Evolutionary conservation across 2,329 filamentous ascomycete species (phyloP).

Genomic region (Fusarium dimerum): DNA sequence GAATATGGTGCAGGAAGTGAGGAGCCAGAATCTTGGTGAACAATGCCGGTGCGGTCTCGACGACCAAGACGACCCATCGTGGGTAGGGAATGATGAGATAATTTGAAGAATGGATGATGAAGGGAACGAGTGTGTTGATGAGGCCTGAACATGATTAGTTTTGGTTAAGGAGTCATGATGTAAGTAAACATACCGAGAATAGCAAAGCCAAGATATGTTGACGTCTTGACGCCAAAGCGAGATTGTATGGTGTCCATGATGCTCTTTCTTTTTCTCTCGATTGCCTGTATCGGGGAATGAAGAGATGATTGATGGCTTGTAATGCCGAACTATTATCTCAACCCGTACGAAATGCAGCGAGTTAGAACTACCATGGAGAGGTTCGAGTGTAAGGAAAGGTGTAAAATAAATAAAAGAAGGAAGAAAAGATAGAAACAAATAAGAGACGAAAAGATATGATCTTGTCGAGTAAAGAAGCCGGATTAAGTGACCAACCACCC

Average conservation of each 20-base stretch:
- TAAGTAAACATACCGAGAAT: slow-evolving; percentile 22
- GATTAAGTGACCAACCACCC: too few relatives aligned
- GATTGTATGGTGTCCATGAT: slow-evolving; percentile 4
- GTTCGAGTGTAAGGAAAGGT: too few relatives aligned
- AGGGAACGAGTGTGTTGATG: slow-evolving; percentile 32
- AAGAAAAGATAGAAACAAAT: too few relatives aligned
- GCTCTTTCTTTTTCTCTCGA: too few relatives aligned
- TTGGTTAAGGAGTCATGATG: background rate
- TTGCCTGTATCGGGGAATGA: too few relatives aligned
- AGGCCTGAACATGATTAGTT: slow-evolving; percentile 29
- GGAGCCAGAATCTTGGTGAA: slow-evolving; percentile 31
- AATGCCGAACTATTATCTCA: too few relatives aligned
- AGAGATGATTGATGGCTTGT: too few relatives aligned
- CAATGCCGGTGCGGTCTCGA: slow-evolving; percentile 34
- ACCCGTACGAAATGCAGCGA: too few relatives aligned
- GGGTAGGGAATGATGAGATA: slow-evolving; percentile 39
- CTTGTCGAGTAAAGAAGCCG: too few relatives aligned
- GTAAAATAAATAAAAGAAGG: too few relatives aligned
- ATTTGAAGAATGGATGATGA: slow-evolving; percentile 34
- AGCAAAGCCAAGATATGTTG: slow-evolving; percentile 28
- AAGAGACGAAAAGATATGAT: too few relatives aligned
- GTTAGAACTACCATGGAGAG: too few relatives aligned
- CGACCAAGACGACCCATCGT: slow-evolving; percentile 32
- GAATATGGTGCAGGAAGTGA: slow-evolving; percentile 29
- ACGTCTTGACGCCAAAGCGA: slow-evolving; percentile 13